A percentile compares a stretch with the other conserved stretches of the same genome.
Evolutionary conservation across 225 moss, liverwort and hornwort species (phyloP).

Genomic region (Lunularia cruciata): DNA sequence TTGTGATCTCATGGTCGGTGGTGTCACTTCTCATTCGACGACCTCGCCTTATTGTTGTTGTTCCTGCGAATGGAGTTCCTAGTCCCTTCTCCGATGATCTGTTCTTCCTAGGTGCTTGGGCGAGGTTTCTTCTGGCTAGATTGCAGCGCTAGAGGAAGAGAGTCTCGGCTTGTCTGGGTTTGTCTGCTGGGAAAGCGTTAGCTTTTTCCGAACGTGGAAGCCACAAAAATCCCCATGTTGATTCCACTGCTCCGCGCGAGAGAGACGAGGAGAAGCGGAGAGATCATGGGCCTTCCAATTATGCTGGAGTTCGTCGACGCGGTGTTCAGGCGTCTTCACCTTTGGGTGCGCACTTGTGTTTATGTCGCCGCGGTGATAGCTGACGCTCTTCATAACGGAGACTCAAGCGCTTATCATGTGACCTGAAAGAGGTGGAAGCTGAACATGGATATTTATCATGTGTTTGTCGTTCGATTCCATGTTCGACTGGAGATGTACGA

Average conservation of each 20-base stretch:
- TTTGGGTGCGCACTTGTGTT: constrained; percentile 80
- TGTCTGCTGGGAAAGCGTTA: background rate
- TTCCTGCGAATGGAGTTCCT: too few species aligned
- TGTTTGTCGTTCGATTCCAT: background rate
- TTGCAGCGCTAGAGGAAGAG: too few species aligned
- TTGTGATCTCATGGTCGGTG: too few species aligned
- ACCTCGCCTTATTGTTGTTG: background rate
- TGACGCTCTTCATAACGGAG: constrained; percentile 69
- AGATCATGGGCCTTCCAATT: constrained; percentile 65
- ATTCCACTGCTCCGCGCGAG: constrained; percentile 20
- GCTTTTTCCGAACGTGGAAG: background rate
- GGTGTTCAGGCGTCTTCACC: constrained; percentile 70
- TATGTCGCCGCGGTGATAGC: constrained; percentile 77
- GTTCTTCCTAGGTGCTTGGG: background rate
- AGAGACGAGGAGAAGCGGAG: constrained; percentile 21
- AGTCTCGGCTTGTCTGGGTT: background rate
- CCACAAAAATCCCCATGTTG: constrained; percentile 6
- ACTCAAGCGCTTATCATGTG: constrained; percentile 59
- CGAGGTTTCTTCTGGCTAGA: background rate
- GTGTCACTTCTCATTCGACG: background rate
- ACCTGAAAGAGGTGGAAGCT: constrained; percentile 40
- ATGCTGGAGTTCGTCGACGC: constrained; percentile 71
- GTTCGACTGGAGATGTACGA: background rate
- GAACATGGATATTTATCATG: background rate
- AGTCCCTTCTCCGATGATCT: background rate